phyloP scores from a whole-genome alignment of 176 grass and related monocot species.

The Microstegium vimineum region DNA sequence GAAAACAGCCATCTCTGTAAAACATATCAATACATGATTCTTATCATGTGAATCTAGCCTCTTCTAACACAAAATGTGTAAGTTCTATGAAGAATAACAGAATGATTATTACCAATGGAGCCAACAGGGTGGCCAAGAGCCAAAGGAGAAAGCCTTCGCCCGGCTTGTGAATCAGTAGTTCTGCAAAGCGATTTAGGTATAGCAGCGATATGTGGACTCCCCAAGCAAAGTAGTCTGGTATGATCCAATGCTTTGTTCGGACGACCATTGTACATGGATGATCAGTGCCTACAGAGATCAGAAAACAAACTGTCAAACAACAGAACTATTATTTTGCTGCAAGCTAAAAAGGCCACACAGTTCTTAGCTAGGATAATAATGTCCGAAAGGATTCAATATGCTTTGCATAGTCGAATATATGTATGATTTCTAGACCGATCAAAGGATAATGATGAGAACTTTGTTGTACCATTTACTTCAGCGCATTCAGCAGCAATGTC shows the following conservation, averaged over 20 bases:
- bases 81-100: not conserved
- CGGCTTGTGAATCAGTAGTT: conserved; percentile 43
- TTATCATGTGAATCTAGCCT: not conserved
- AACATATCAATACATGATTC: not conserved
- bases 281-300: conserved; percentile 1
- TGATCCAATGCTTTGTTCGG: conserved; percentile 45
- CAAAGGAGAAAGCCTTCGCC: conserved; percentile 32
- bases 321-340: not conserved
- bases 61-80: not conserved
- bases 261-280: conserved; percentile 38
- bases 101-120: conserved; percentile 35
- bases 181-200: conserved; percentile 37
- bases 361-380: not conserved
- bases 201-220: conserved; percentile 27
- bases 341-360: not conserved
- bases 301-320: not conserved
- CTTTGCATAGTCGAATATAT: not conserved
- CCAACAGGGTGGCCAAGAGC: conserved; percentile 19
- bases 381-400: not conserved
- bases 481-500: conserved; percentile 56
- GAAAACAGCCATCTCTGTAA: conserved; percentile 45
- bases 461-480: conserved; percentile 35
- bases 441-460: not conserved
- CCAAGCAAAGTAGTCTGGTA: conserved; percentile 35
- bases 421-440: not conserved